phyloP scores from a whole-genome alignment of 208 protist species.

The Trypanosoma cruzi region DNA sequence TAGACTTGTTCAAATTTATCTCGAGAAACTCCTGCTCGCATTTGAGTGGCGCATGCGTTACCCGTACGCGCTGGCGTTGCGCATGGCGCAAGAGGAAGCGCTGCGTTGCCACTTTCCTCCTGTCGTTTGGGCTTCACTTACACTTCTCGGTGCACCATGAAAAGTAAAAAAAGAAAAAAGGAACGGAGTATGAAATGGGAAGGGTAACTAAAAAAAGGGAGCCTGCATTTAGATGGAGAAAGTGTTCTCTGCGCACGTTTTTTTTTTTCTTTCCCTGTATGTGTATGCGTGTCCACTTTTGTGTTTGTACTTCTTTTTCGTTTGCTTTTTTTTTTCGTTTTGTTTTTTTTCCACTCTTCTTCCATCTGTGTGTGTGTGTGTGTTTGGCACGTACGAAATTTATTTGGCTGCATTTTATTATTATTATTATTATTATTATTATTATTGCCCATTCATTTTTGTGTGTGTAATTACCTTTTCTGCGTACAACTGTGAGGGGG shows the following conservation, averaged over 20 bases:
- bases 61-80: slow-evolving; percentile 81
- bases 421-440: not conserved
- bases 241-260: too few relatives aligned
- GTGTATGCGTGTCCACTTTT: not conserved
- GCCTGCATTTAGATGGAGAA: not conserved
- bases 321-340: slow-evolving; percentile 8
- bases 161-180: slow-evolving; percentile 4
- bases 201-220: slow-evolving; percentile 11
- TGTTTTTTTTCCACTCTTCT: slow-evolving; percentile 9
- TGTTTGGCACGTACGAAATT: not conserved
- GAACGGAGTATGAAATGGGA: slow-evolving; percentile 3
- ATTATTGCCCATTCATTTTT: too few relatives aligned
- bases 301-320: slow-evolving; percentile 5
- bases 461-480: too few relatives aligned
- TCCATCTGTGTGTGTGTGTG: slow-evolving; percentile 12
- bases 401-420: not conserved
- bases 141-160: slow-evolving; percentile 75
- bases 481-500: not conserved
- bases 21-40: slow-evolving; percentile 45
- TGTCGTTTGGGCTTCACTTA: slow-evolving; percentile 71
- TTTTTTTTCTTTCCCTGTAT: not conserved
- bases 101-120: slow-evolving; percentile 34
- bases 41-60: slow-evolving; percentile 46
- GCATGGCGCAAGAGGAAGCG: slow-evolving; percentile 51
- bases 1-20: slow-evolving; percentile 57